Base-by-base conservation (phyloP, 371 early-diverging fungal genomes). In the Lichtheimia ramosa region DNA sequence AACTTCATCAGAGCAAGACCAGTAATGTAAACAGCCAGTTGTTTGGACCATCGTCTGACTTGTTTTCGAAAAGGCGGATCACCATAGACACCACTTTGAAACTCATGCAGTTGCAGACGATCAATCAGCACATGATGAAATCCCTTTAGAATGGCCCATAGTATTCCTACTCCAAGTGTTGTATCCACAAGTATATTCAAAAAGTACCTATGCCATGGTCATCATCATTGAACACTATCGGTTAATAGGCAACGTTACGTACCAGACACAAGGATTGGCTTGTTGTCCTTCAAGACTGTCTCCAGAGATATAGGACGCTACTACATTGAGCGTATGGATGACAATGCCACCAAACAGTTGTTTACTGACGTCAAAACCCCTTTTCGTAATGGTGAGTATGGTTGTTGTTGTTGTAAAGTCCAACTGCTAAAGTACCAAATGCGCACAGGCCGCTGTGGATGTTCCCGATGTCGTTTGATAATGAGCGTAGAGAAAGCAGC, bases 161-260 rank as follows among this genome's bases (percentile, higher is more conserved):
- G 57, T 27, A 89, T 81, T 5, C 82, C 84, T 6, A 89, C 85
- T 25, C 89, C 89, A 21, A 86, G 60, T 2, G 89, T 89, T 21
- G 86, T 86, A 60, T 89, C 89, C 20, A 89, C 66, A 43, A 89
- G 74, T 51, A 89, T 81, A 67, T 89, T 89, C n/a, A 89, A 66
- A 65, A 89, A 85, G 62, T 89, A 89, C 86, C 87, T 88, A 70
- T 25, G 46, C 3, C 20, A 20, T 10, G 51, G 28, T 51, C 5
- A 20, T 21, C 18, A 40, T 62, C 20, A 20, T 27, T 6, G 2
- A 8, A 39, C n/a, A 18, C 13, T 14, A 13, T 46, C 23, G 58
- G 14, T 34, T 25, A 41, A 40, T 14, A 14, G 43, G 5, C 21
- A 42, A 13, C n/a, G 14, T 7, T 27, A 14, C 56, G 66, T 82